These are phyloP conservation scores for Plasmodium gallinaceum DNA, from an alignment of 169 alveolate species.

Conservation along the genomic window DNA sequence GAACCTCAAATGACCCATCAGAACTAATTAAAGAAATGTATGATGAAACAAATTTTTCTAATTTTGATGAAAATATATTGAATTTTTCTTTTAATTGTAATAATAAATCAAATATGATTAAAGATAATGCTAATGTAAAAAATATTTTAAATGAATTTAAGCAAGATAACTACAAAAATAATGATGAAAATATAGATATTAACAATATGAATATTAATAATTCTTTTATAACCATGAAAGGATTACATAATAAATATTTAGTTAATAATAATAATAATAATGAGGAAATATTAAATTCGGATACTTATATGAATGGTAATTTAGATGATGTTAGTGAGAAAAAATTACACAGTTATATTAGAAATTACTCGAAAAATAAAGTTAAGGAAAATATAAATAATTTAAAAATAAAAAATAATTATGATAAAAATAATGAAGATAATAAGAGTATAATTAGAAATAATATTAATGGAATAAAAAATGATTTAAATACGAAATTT, in stretches of 20 bases:
- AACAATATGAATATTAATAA: not conserved
- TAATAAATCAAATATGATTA: not conserved
- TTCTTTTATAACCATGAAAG: not conserved
- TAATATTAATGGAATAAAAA: too few relatives aligned
- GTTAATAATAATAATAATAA: not conserved
- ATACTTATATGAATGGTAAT: too few relatives aligned
- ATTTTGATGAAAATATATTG: too few relatives aligned
- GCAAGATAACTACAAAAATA: not conserved
- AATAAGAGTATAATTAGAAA: too few relatives aligned
- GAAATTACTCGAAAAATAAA: too few relatives aligned
- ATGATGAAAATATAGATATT: not conserved
- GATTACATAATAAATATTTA: not conserved
- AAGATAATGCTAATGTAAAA: not conserved
- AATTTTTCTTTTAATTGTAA: too few relatives aligned
- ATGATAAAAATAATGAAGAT: too few relatives aligned
- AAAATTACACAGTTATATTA: too few relatives aligned
- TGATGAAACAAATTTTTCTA: not conserved
- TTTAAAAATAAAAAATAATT: too few relatives aligned
- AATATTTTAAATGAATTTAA: not conserved
- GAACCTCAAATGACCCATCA: not conserved
- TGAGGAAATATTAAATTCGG: not conserved
- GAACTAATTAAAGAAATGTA: constrained; percentile 2
- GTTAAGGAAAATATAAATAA: too few relatives aligned
- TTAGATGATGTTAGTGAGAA: too few relatives aligned
- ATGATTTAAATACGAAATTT: too few relatives aligned